phyloP scores from a whole-genome alignment of 2,329 filamentous ascomycete species.

The Penicillium sp. region DNA sequence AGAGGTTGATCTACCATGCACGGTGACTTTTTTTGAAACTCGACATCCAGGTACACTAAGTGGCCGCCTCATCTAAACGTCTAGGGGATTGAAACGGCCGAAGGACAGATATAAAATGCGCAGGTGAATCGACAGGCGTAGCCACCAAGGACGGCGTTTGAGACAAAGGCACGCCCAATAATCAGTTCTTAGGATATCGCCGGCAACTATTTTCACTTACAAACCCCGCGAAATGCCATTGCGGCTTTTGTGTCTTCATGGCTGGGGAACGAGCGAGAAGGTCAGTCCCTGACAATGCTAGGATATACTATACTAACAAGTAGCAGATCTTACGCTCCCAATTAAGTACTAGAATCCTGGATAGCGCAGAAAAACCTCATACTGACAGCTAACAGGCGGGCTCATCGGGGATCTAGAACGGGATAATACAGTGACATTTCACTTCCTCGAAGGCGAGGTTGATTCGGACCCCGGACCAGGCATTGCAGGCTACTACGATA shows the following conservation, averaged over 20 bases:
- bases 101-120: not conserved
- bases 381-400: slow-evolving; percentile 15
- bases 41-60: not conserved
- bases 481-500: slow-evolving; percentile 28
- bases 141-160: not conserved
- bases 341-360: slow-evolving; percentile 19
- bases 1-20: not conserved
- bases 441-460: slow-evolving; percentile 28
- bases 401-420: slow-evolving; percentile 25
- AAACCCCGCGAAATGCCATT: slow-evolving; percentile 20
- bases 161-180: not conserved
- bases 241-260: slow-evolving; percentile 32
- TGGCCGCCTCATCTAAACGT: not conserved
- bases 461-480: slow-evolving; percentile 28
- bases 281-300: slow-evolving; percentile 7
- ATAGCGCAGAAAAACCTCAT: slow-evolving; percentile 1
- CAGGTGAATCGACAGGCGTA: not conserved
- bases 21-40: not conserved
- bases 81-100: not conserved
- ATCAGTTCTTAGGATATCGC: not conserved
- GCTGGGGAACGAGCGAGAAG: slow-evolving; percentile 31
- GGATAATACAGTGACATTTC: slow-evolving; percentile 29
- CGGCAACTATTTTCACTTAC: not conserved
- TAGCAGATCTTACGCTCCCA: slow-evolving; percentile 28
- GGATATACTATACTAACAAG: not conserved